Base-by-base conservation (phyloP, 768 basidiomycete genomes). In the Amanita thiersii region DNA sequence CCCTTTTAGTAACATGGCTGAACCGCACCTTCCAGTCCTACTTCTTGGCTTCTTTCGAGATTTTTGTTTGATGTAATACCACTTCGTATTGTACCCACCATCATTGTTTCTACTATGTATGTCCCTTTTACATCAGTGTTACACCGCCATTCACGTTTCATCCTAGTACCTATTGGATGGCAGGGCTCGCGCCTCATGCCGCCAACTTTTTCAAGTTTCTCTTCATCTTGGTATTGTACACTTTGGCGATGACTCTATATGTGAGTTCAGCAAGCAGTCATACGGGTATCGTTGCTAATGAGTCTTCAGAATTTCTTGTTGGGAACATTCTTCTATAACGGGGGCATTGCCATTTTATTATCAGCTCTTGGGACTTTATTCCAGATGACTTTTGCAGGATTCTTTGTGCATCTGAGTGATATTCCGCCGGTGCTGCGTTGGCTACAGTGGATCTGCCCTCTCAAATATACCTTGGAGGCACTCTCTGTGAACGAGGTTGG, bases 191-290 rank as follows among this genome's bases (percentile, higher is more conserved):
- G 1, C 70, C 69, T 3, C 73, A 85, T 31, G 79, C 90, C 2
- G 74, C 80, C 0, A 70, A 84, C 56, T 97, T 84, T 70, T 98
- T 96, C 81, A 98, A 96, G 54, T 98, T 87, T 64, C 66, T 96
- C 15, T 76, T 97, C 54, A 85, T 96, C 47, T 70, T 97, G 12
- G 81, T 90, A 14, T 66, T 94, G 15, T 96, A 81, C 56, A 81
- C 82, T 0, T 68, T 96, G 14, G 80, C 73, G 25, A 87, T 91
- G 77, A 90, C 90, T 0, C 73, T 94, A 30, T 93, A 77, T 57
- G 88, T 90, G 52, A 47, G 85, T 66, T 35, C 10, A 15, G 40
- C 30, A 17, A 47, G 31, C 3, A 20, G 25, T n/a, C 44, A 5
- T 20, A 19, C 8, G 19, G 4, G 6, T 3, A 8, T 12, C n/a